Evolutionary conservation across 768 basidiomycete genomes (phyloP), one percentile per base, ranked within the genome.

Genomic region (Mycena belliarum): DNA sequence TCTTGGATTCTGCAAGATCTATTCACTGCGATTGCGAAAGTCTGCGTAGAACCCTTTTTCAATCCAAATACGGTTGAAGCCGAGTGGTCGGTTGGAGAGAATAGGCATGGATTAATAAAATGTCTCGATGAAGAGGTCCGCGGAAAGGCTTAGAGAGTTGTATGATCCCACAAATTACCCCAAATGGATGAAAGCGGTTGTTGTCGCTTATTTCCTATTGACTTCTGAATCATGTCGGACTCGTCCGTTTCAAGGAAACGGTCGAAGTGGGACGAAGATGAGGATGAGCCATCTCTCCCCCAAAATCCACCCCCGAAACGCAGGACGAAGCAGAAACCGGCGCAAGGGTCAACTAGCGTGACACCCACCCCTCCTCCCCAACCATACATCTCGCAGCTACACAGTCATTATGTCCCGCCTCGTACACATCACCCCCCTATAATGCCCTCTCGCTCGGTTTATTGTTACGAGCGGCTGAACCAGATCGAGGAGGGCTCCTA

Each of bases 401-500:
- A 89, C 60, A 93, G 91, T 63, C 63, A 78, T 32, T 90, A 85
- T 70, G 91, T 88, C 0, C 95, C 94, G 4, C 83, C 82, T 38
- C 81, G 94, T 51, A 86, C 82, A 4, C 73, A 75, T 1, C 91
- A 98, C 70, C 95, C 95, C 28, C 77, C 86, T 2, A 84, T 98
- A 23, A 74, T 82, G 38, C 86, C 95, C 1, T 95, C 96, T 24
- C 89, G 96, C 23, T 95, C 94, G 6, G 96, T 98, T 1, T 96
- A 94, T 73, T 86, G 82, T 65, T 98, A 98, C 70, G 95, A 98
- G 65, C 80, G 91, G 40, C 79, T 99, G 52, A 99, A 99, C 71
- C 93, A 97, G 66, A 99, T 99, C 66, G 97, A 98, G 73, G 97
- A 99, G 74, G 97, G 97, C 6, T 94, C 93, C 0, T 99, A 99